These are phyloP conservation scores for Phytophthora europaea DNA, from an alignment of 352 stramenopile species.

Conservation along the genomic window DNA sequence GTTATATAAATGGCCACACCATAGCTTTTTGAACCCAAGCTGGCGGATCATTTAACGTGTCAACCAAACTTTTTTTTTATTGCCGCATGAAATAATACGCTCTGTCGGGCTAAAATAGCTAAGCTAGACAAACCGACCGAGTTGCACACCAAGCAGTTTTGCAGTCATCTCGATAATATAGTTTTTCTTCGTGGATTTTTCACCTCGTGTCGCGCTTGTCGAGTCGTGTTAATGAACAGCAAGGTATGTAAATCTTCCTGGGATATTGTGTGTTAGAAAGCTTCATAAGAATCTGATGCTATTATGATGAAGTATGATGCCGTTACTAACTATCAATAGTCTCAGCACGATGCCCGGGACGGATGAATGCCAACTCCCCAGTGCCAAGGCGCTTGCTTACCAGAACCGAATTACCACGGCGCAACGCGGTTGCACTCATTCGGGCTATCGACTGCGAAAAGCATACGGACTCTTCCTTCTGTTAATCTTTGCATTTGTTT, in stretches of 20 bases:
- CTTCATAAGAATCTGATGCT: not conserved
- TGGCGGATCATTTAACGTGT: not conserved
- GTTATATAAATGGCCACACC: not conserved
- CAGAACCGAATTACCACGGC: not conserved
- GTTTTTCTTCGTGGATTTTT: no score
- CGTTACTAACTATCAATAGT: conserved; percentile 19
- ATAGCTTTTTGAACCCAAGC: not conserved
- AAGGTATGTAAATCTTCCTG: no score
- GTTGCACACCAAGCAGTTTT: no score
- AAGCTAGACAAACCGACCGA: not conserved
- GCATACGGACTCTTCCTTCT: not conserved
- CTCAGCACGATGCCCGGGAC: not conserved
- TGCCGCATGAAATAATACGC: not conserved
- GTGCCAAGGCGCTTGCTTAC: not conserved
- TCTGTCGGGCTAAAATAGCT: not conserved
- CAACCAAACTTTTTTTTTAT: not conserved
- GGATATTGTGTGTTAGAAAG: not conserved
- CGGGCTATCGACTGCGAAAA: not conserved
- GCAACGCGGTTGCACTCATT: not conserved
- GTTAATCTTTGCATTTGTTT: not conserved
- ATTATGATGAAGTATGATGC: not conserved
- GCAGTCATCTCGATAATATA: no score
- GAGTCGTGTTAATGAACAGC: no score
- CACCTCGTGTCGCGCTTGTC: no score
- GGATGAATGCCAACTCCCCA: not conserved